Evolutionary conservation across 176 grass and related monocot species (phyloP), one percentile per base, ranked within the genome.

Genomic region (Otatea glauca): DNA sequence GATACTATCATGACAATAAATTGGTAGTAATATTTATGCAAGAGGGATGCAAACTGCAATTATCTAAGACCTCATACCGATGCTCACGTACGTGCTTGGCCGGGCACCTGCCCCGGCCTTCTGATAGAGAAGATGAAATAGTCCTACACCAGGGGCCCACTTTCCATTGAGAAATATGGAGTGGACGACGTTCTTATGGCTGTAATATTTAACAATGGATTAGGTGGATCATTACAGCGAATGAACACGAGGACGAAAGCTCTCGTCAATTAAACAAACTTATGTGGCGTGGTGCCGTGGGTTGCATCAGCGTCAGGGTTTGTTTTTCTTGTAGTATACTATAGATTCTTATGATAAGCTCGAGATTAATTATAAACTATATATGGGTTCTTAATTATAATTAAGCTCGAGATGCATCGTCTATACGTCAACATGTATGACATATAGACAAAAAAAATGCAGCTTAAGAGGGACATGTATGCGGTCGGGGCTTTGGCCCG

Each of bases 21-120:
- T 32, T 64, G 5, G 5, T 9, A 5, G 1, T 6, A 35, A 32
- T 17, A 62, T 5, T 44, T 44, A 10, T 17, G 20, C 6, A 81
- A 54, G 13, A 37, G 65, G n/a, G 17, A 14, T 79, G 76, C 78
- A 81, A 87, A 61, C 75, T 68, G 85, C 78, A 59, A 14, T 81
- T 75, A 75, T 37, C 16, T 58, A 68, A 47, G 77, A 56, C 39
- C 49, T 68, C 2, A 71, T 47, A 45, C 38, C 18, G 63, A 68
- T 0, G 47, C 24, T 77, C 50, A 48, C 20, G 74, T 60, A 48
- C 20, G 74, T 60, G 34, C 70, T 73, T 59, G 18, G n/a, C n/a
- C n/a, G n/a, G 15, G 18, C 49, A n/a, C 47, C 70, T 50, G 13
- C 27, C 65, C 34, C 1, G 8, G 5, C 32, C 7, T 14, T 34